Evolutionary conservation across 2,329 filamentous ascomycete species (phyloP).

Genomic region (Raffaelea deltoideospora): DNA sequence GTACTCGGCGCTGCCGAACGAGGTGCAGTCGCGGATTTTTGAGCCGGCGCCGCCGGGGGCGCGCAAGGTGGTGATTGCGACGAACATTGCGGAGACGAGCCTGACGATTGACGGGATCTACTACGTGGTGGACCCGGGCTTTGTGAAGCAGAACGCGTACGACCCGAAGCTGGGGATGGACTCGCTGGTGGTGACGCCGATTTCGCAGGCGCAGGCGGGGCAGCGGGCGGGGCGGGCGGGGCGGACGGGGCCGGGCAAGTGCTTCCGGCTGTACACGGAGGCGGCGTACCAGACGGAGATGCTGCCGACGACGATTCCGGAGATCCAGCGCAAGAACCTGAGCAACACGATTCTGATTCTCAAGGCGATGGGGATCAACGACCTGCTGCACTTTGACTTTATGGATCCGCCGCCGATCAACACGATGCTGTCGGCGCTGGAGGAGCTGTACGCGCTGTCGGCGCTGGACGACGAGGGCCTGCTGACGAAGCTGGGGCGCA

Average conservation of each 20-base stretch:
- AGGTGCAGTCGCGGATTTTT: slow-evolving; percentile 90
- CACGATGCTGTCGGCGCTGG: slow-evolving; percentile 90
- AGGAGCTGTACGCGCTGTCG: slow-evolving; percentile 84
- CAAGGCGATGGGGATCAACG: slow-evolving; percentile 98
- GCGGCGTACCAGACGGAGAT: slow-evolving; percentile 92
- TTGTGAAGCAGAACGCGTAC: slow-evolving; percentile 95
- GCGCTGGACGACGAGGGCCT: slow-evolving; percentile 92
- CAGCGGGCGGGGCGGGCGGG: slow-evolving; percentile 87
- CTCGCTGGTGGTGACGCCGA: slow-evolving; percentile 84
- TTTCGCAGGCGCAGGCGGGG: slow-evolving; percentile 92
- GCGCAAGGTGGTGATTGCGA: slow-evolving; percentile 92
- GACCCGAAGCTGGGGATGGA: slow-evolving; percentile 98
- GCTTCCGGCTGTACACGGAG: slow-evolving; percentile 90
- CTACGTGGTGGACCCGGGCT: slow-evolving; percentile 92
- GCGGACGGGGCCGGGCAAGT: slow-evolving; percentile 88
- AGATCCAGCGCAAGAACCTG: slow-evolving; percentile 90
- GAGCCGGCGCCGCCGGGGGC: slow-evolving; percentile 76
- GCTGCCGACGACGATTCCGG: slow-evolving; percentile 88
- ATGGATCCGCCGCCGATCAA: slow-evolving; percentile 98
- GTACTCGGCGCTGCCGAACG: slow-evolving; percentile 85
- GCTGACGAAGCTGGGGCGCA: slow-evolving; percentile 76
- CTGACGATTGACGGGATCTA: slow-evolving; percentile 97
- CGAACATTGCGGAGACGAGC: slow-evolving; percentile 95
- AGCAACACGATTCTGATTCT: slow-evolving; percentile 91
- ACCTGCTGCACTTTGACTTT: slow-evolving; percentile 92